phyloP scores from a whole-genome alignment of 495 filamentous ascomycete species.

The Xylaria bambusicola region DNA sequence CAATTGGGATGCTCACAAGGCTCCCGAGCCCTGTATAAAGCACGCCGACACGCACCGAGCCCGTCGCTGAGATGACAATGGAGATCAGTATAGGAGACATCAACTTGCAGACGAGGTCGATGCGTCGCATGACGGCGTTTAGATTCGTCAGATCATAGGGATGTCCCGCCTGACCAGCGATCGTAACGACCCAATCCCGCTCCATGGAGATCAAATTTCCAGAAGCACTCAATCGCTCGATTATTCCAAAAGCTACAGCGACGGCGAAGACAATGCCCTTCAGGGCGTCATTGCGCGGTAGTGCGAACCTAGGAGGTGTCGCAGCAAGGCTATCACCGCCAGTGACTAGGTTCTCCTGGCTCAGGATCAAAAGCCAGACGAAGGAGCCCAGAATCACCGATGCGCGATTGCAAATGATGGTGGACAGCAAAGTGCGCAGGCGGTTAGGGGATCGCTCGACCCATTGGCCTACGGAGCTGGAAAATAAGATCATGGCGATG shows the following conservation, averaged over 20 bases:
- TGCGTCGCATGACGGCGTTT: slow-evolving; percentile 68
- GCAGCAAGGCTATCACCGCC: neutral
- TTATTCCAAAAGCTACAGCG: slow-evolving; percentile 53
- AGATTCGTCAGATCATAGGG: slow-evolving; percentile 47
- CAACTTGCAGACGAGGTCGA: slow-evolving; percentile 73
- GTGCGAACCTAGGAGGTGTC: neutral
- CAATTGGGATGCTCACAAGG: slow-evolving; percentile 37
- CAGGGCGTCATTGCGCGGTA: slow-evolving; percentile 16
- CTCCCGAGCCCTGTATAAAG: slow-evolving; percentile 44
- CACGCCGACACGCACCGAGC: slow-evolving; percentile 52
- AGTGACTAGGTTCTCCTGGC: slow-evolving; percentile 32
- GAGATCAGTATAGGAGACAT: slow-evolving; percentile 62
- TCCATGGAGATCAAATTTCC: slow-evolving; percentile 66
- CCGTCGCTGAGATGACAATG: slow-evolving; percentile 43
- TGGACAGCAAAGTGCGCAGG: slow-evolving; percentile 41
- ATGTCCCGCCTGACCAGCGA: slow-evolving; percentile 33
- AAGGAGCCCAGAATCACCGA: slow-evolving; percentile 52
- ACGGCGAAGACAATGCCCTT: slow-evolving; percentile 43
- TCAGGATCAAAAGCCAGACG: slow-evolving; percentile 47
- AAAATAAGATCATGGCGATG: slow-evolving; percentile 34
- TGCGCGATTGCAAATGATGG: slow-evolving; percentile 49
- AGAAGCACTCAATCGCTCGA: slow-evolving; percentile 57
- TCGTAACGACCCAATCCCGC: slow-evolving; percentile 61
- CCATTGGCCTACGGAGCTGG: slow-evolving; percentile 49
- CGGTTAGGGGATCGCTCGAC: slow-evolving; percentile 44